These are phyloP conservation scores for Leccinum longicurvipes DNA, from an alignment of 768 basidiomycete species.

Conservation along the genomic window DNA sequence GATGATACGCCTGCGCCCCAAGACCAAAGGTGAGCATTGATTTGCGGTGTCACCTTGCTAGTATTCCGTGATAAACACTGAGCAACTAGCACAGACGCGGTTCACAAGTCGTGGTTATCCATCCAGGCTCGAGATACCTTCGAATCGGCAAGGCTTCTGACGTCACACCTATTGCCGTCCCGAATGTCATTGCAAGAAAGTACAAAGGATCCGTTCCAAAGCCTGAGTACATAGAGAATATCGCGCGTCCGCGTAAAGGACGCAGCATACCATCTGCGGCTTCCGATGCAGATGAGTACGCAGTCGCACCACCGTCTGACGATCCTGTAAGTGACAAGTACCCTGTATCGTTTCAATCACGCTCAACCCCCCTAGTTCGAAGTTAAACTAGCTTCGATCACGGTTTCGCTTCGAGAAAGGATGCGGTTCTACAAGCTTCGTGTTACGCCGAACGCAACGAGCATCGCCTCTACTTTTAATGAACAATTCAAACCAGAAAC, in stretches of 20 bases:
- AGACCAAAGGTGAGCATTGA: constrained; percentile 45
- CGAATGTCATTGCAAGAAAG: constrained; percentile 72
- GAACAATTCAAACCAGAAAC: constrained; percentile 79
- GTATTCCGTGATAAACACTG: constrained; percentile 25
- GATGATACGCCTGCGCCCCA: constrained; percentile 33
- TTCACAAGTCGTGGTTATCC: constrained; percentile 74
- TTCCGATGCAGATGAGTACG: constrained; percentile 49
- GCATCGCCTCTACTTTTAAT: constrained; percentile 76
- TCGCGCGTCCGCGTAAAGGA: constrained; percentile 52
- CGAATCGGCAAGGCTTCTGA: constrained; percentile 77
- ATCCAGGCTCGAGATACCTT: constrained; percentile 71
- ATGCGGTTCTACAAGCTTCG: constrained; percentile 85
- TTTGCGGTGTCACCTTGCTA: constrained; percentile 1
- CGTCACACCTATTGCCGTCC: constrained; percentile 64
- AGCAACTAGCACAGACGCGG: constrained; percentile 54
- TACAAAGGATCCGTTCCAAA: constrained; percentile 43
- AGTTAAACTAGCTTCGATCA: constrained; percentile 68
- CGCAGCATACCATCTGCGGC: constrained; percentile 20
- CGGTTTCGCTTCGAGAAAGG: constrained; percentile 69
- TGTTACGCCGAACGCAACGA: constrained; percentile 66
- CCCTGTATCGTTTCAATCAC: background rate
- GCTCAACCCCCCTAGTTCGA: constrained; percentile 52
- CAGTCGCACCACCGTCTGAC: constrained; percentile 44
- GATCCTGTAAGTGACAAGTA: constrained; percentile 51
- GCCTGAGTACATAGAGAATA: constrained; percentile 44